Evolutionary conservation across 805 yeast genomes (phyloP), one percentile per base, ranked within the genome.

Genomic region (Wickerhamiella musiphila): DNA sequence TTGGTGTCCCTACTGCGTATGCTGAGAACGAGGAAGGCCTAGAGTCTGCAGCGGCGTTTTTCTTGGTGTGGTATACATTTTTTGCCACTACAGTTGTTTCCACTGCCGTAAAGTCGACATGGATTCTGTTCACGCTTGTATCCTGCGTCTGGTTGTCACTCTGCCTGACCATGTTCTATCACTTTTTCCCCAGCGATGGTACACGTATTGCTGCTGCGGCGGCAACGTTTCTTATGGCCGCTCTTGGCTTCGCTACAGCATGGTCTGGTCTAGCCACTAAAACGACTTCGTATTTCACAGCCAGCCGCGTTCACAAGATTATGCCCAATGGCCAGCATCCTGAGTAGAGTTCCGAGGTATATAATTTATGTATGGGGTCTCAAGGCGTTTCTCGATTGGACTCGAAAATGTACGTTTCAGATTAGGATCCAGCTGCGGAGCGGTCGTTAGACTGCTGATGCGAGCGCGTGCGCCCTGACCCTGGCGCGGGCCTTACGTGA

Each of bases 41-140:
- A 22, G 43, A 39, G 21, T 57, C 64, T 41, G 79, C 77, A 2
- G 45, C 71, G 15, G 78, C 76, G 0, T 64, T 74, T 47, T 74
- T 54, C 47, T 46, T 73, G 24, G 34, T 71, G 12, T 78, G 69
- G 6, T 75, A 81, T 81, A 49, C 66, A 12, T 51, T 73, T 18
- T 72, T 75, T 52, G 70, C 81, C 0, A 58, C 65, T 20, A 59
- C 69, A 35, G 43, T 75, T 33, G 42, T 62, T 14, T 29, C 68
- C 26, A 62, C 70, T 43, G 73, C 79, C 2, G 45, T 70, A 46
- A 65, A 73, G 43, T 70, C 82, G 4, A 74, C 82, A 2, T 63
- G 71, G 16, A 70, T 74, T 56, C 68, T 70, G 44, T 38, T 58
- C 3, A 57, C 75, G 44, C 71, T 73, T 45, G 58, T 68, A 52